Base-by-base conservation (phyloP, 345 rosid species). In the Brassica cretica region DNA sequence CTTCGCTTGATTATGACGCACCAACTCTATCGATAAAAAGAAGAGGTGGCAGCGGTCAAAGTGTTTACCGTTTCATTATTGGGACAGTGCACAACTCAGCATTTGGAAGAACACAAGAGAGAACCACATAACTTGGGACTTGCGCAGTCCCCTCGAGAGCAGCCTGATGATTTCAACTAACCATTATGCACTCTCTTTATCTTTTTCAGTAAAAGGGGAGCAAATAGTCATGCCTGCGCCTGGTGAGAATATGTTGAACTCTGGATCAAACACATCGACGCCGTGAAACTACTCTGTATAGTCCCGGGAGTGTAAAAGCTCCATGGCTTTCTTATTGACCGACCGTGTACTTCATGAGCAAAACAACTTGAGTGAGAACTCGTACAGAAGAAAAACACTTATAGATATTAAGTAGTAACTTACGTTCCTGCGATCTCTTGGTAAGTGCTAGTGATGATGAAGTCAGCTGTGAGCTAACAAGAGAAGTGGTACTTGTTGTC, bases 61-160 rank as follows among this genome's bases (percentile, higher is more conserved):
- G 71, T 21, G 65, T 53, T 49, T 74, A 70, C 71, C 25, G 64
- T 64, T 74, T 51, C 53, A 14, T 33, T 53, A 64, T 21, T 32
- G n/a, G 19, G 63, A 30, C 10, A 63, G 19, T 12, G 70, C 21
- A 73, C 70, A 32, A 0, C 70, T 7, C 9, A 33, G 11, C 64
- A 74, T 44, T 53, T 51, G 35, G 51, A 51, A 32, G 53, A 19
- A 53, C 14, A 24, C 77, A 65, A 35, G 16, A 21, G n/a, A 11
- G 51, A 44, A 44, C n/a, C 51, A 44, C 0, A 39, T 44, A 3
- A 44, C 1, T 44, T 44, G 51, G 51, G n/a, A 10, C n/a, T 44
- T 44, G 0, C 44, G 11, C 44, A 37, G 44, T 8, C 44, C 44
- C 51, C 51, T 11, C 51, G 14, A 44, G 51, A 44, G 51, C 51